These are phyloP conservation scores for Bipolaris cookei DNA, from an alignment of 2,329 filamentous ascomycete genomes.

Conservation along the genomic window DNA sequence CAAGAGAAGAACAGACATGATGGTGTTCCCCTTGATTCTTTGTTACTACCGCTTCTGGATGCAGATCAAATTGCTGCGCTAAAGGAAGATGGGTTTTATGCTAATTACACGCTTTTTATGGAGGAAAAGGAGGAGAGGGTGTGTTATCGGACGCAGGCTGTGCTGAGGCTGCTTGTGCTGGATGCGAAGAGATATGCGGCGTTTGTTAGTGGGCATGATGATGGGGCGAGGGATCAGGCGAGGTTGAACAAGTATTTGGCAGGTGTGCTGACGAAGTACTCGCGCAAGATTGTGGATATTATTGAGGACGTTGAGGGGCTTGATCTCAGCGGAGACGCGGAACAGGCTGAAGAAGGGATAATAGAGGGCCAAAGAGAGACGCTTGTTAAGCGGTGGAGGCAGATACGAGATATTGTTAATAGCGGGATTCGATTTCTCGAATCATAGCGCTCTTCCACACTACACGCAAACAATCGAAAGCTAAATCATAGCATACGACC, in stretches of 20 bases:
- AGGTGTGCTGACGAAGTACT: constrained; percentile 38
- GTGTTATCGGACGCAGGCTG: constrained; percentile 56
- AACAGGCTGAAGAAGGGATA: not conserved
- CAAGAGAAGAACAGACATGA: constrained; percentile 49
- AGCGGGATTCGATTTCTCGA: constrained; percentile 17
- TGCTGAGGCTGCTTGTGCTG: constrained; percentile 47
- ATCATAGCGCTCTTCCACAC: not conserved
- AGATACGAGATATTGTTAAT: constrained; percentile 42
- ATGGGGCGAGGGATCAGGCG: constrained; percentile 45
- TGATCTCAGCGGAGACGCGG: constrained; percentile 17
- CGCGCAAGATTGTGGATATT: constrained; percentile 35
- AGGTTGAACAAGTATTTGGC: constrained; percentile 49
- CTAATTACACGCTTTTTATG: constrained; percentile 35
- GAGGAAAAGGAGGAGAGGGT: constrained; percentile 25
- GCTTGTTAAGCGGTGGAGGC: constrained; percentile 46
- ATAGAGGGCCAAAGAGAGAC: constrained; percentile 32
- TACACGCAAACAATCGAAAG: too few species aligned
- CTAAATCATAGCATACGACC: not conserved
- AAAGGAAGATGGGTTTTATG: constrained; percentile 53
- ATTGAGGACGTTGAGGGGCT: constrained; percentile 36
- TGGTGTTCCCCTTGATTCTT: constrained; percentile 50
- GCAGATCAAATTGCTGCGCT: constrained; percentile 43
- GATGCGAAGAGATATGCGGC: constrained; percentile 38
- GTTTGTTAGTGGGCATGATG: constrained; percentile 42
- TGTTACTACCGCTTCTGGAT: constrained; percentile 50